Evolutionary conservation across 2,329 filamentous ascomycete genomes (phyloP).

Genomic region (Hymenoscyphus albidus): DNA sequence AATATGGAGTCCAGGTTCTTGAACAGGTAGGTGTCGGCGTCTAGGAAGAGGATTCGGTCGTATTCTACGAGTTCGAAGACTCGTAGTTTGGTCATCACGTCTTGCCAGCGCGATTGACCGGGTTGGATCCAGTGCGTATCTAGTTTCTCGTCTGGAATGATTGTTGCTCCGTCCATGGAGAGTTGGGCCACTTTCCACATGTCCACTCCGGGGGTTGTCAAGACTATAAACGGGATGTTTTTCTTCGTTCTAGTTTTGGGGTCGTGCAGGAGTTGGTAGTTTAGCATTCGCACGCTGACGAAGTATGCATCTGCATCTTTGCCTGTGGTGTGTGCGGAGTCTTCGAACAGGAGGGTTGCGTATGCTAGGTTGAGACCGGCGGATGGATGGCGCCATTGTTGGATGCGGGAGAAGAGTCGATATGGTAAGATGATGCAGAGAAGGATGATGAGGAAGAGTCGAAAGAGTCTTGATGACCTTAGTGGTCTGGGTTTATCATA

Average conservation of each 20-base stretch:
- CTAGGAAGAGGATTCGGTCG: constrained; percentile 36
- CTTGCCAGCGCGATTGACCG: constrained; percentile 29
- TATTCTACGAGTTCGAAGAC: constrained; percentile 36
- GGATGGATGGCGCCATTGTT: not conserved
- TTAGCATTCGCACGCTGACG: constrained; percentile 35
- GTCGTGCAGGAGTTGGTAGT: constrained; percentile 37
- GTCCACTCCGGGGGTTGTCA: constrained; percentile 31
- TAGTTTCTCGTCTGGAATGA: constrained; percentile 34
- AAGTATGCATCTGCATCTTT: constrained; percentile 32
- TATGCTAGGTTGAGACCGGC: constrained; percentile 29
- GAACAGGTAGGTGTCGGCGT: constrained; percentile 36
- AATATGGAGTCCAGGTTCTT: constrained; percentile 36
- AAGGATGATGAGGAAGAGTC: not conserved
- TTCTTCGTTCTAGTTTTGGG: constrained; percentile 31
- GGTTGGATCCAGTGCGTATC: constrained; percentile 33
- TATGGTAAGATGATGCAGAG: not conserved
- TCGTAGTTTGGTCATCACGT: constrained; percentile 35
- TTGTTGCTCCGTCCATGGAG: constrained; percentile 35
- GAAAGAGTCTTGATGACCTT: constrained; percentile 1
- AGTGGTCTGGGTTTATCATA: not conserved
- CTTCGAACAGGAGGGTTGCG: constrained; percentile 10
- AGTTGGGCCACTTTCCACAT: constrained; percentile 30
- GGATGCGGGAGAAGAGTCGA: not conserved
- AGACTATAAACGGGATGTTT: constrained; percentile 36
- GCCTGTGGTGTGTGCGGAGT: not conserved